These are phyloP conservation scores for Coemansia sp. DNA, from an alignment of 192 early-diverging fungal species.

Conservation along the genomic window DNA sequence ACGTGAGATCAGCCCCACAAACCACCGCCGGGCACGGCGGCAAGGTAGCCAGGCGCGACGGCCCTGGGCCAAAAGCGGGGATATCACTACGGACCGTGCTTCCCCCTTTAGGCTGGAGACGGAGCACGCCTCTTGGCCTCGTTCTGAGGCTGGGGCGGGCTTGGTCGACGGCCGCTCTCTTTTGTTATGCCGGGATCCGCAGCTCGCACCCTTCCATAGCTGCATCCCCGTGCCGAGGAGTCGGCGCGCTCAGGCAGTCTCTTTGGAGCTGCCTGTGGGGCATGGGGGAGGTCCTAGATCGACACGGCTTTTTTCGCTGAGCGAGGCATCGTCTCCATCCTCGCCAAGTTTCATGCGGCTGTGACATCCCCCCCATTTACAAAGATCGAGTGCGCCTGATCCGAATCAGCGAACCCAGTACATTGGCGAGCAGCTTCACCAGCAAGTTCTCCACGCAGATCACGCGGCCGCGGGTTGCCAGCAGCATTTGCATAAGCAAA, in stretches of 20 bases:
- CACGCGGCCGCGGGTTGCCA: no score
- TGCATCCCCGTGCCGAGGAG: no score
- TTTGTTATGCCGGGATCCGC: background rate
- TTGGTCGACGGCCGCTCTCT: background rate
- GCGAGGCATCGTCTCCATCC: conserved; percentile 1
- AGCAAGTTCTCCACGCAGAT: no score
- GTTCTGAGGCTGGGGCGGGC: conserved; percentile 19
- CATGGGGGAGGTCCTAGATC: conserved; percentile 14
- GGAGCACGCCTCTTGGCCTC: conserved; percentile 1
- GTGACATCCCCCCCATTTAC: conserved; percentile 19
- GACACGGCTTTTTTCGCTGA: conserved; percentile 34
- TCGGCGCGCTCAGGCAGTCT: background rate
- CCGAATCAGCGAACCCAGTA: no score
- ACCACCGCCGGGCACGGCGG: background rate
- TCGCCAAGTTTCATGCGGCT: conserved; percentile 36
- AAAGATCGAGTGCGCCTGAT: conserved; percentile 1
- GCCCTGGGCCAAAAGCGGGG: background rate
- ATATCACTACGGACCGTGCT: background rate
- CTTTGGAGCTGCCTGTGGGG: background rate
- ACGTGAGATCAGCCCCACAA: conserved; percentile 27
- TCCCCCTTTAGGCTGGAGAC: background rate
- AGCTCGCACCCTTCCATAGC: no score
- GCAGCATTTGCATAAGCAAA: no score
- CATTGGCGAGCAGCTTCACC: no score
- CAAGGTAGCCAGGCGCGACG: background rate